Evolutionary conservation across 2,329 filamentous ascomycete species (phyloP), one percentile per base, ranked within the genome.

Genomic region (Cladorrhinum sp.): DNA sequence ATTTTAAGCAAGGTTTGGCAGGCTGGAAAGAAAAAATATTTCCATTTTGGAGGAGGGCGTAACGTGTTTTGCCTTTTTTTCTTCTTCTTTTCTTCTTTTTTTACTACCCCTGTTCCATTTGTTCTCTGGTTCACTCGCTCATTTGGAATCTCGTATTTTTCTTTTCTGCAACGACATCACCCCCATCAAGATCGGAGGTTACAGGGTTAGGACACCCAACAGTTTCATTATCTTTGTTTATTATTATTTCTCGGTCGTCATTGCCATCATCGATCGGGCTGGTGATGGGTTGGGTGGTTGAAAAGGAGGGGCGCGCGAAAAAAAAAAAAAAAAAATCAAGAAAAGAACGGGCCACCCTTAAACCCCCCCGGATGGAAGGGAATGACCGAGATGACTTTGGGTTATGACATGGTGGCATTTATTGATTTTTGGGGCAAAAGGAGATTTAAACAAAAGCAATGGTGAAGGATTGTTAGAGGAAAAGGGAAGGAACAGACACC

Each of bases 1-100:
- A 28, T 55, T 24, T 24, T 42, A 16, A 55, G 23, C 33, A 26
- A 42, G 53, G 53, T 30, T 54, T 18, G 53, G 33, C 53, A 46
- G 53, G 53, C 21, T 42, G 39, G 53, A 42, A 46, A 46, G 42
- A 46, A 55, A 55, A 55, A 46, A 39, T 18, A 26, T 3, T 55
- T 46, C 24, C 30, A 36, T 55, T 20, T 39, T 21, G 18, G 28
- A 39, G 52, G 52, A n/a, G 30, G 42, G 42, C 42, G 52, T 9
- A 36, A 39, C 18, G 21, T 16, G 21, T 51, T 55, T 20, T 10
- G 26, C 33, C 51, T 18, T 18, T 30, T 53, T 30, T 53, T 33
- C 51, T 30, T 9, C 18, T 28, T n/a, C 36, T 21, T 36, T 42
- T 21, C 36, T 55, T 55, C 5, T 4, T 49, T 49, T 49, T 57